These are phyloP conservation scores for Prunus salicina DNA, from an alignment of 306 rosid species.

Conservation along the genomic window DNA sequence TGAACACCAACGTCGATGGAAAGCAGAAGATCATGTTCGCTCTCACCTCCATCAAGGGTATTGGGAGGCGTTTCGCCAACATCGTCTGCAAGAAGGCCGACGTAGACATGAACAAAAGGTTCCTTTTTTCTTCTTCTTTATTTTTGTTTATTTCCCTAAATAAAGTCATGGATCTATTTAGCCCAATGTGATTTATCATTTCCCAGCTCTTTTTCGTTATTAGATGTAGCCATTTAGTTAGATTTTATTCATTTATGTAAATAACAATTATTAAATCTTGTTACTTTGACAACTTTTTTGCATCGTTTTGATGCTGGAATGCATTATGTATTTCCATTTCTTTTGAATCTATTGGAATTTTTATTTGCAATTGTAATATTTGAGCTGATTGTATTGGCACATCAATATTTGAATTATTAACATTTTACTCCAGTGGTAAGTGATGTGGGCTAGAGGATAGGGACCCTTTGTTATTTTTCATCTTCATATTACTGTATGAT, in stretches of 20 bases:
- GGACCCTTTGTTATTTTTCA: not conserved
- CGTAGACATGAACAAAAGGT: slow-evolving; percentile 64
- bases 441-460: not conserved
- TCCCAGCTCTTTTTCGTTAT: not conserved
- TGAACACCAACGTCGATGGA: slow-evolving; percentile 64
- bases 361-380: not conserved
- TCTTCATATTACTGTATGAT: not conserved
- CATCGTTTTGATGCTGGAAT: not conserved
- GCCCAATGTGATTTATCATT: not conserved
- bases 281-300: not conserved
- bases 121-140: not conserved
- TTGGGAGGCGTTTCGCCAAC: slow-evolving; percentile 61
- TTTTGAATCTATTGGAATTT: not conserved
- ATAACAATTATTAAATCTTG: not conserved
- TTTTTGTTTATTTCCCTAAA: not conserved
- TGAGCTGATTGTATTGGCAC: not conserved
- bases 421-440: not conserved
- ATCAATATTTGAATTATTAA: not conserved
- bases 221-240: not conserved
- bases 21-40: slow-evolving; percentile 68
- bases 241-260: not conserved
- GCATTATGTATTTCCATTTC: not conserved
- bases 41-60: slow-evolving; percentile 67
- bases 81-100: slow-evolving; percentile 67
- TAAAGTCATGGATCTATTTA: not conserved